Percentiles rank a stretch among this genome's conserved stretches.
These are phyloP conservation scores for Melampsora americana DNA, from an alignment of 1,284 basidiomycete genomes.

Conservation along the genomic window DNA sequence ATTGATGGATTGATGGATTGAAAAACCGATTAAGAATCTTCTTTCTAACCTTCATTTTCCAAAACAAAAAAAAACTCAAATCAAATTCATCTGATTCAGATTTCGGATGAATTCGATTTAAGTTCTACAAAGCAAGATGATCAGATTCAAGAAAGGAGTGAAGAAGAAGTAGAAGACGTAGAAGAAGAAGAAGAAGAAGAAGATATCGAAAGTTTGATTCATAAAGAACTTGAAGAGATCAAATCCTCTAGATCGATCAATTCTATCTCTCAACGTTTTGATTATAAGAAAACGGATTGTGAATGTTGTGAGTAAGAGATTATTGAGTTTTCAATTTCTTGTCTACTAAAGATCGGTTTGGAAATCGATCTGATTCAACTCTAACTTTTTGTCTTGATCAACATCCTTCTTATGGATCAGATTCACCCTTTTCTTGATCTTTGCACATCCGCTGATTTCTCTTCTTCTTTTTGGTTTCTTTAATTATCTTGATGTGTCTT, in stretches of 20 bases:
- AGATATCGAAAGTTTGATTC: conserved; percentile 24
- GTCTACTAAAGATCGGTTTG: no score
- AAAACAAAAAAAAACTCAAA: no score
- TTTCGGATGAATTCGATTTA: conserved; percentile 25
- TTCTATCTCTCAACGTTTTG: not conserved
- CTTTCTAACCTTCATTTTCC: no score
- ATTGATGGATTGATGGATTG: not conserved
- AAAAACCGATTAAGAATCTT: no score
- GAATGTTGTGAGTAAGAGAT: conserved; percentile 30
- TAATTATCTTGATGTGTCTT: not conserved
- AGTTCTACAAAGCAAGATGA: not conserved
- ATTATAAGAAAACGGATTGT: conserved; percentile 23
- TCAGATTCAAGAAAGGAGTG: no score
- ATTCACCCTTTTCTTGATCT: no score
- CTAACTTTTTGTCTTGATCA: no score
- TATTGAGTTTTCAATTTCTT: no score
- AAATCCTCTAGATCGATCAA: not conserved
- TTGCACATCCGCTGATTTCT: no score
- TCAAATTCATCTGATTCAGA: conserved; percentile 2
- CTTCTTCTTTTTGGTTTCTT: not conserved
- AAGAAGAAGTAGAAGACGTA: no score
- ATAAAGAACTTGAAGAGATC: conserved; percentile 18
- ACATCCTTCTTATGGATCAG: no score
- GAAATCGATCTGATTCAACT: no score
- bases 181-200: not conserved